phyloP scores from a whole-genome alignment of 2,329 filamentous ascomycete species.

The Claviceps purpurea region DNA sequence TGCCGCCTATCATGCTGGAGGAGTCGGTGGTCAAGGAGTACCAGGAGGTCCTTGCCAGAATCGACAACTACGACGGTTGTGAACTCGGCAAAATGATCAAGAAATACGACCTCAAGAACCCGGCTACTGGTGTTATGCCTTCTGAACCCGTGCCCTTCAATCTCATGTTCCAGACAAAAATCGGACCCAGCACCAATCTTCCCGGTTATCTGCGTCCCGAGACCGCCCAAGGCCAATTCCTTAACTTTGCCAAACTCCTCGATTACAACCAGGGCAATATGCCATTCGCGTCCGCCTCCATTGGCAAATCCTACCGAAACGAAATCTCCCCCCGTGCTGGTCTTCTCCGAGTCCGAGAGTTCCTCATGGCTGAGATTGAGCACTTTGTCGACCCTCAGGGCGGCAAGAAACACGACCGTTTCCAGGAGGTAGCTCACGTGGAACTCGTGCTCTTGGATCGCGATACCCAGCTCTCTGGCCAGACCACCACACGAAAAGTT shows the following conservation, averaged over 20 bases:
- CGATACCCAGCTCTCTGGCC: constrained; percentile 72
- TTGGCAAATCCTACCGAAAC: constrained; percentile 96
- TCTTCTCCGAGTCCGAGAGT: constrained; percentile 87
- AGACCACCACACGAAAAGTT: constrained; percentile 60
- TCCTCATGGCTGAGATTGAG: constrained; percentile 98
- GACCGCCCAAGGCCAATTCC: constrained; percentile 94
- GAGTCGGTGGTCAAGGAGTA: constrained; percentile 81
- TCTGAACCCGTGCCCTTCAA: constrained; percentile 84
- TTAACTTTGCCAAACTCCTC: constrained; percentile 91
- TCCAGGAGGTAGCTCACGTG: constrained; percentile 70
- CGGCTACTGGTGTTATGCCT: constrained; percentile 62
- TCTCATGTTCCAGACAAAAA: constrained; percentile 95
- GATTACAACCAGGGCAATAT: constrained; percentile 92
- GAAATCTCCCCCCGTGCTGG: constrained; percentile 91
- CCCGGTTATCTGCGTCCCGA: constrained; percentile 82
- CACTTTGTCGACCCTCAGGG: constrained; percentile 92
- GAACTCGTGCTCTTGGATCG: constrained; percentile 77
- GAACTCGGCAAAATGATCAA: constrained; percentile 79
- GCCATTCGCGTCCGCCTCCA: constrained; percentile 93
- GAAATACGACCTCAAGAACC: constrained; percentile 86
- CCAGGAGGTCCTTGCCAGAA: constrained; percentile 77
- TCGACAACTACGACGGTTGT: constrained; percentile 86
- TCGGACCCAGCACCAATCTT: constrained; percentile 81
- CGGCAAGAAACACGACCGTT: constrained; percentile 88
- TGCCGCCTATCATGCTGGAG: constrained; percentile 71